Evolutionary conservation across 129 eudicot genomes (phyloP), one percentile per base, ranked within the genome.

Genomic region (Gnaphalium uliginosum): DNA sequence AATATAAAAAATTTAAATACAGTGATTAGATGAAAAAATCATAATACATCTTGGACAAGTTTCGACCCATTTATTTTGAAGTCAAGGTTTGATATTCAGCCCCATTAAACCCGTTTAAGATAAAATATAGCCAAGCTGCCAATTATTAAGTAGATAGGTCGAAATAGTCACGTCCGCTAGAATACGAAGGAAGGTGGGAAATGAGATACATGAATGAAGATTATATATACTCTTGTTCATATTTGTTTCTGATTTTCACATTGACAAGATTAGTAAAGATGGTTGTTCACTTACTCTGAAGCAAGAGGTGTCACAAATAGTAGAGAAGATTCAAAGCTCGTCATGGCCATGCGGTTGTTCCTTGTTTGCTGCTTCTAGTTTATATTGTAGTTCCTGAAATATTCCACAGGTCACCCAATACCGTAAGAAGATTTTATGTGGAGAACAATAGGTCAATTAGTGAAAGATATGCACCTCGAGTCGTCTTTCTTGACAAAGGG

Each of bases 341-440:
- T 94, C 97, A 6, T 85, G 99, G 41, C 75, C 83, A 54, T 73
- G 85, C 0, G 93, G 96, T 71, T 83, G 90, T 67, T 87, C 82
- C 63, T 78, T 85, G 86, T 85, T 89, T 86, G 87, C 63, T 70
- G 71, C 50, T 24, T 89, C 97, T 81, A 94, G 83, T 82, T 94
- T 94, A 13, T 81, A 87, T 91, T 94, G 84, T 69, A 94, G 87
- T 79, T 94, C 97, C 99, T 94, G 71, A 23, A 29, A 71, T 43
- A 80, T 51, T 66, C 22, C 14, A 27, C 33, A 22, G 1, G 37
- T 11, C 69, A 77, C 26, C 30, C 66, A 46, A 71, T 32, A 66
- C 25, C 27, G 66, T 82, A 30, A 69, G 41, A 63, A 75, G 71
- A 39, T 72, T 30, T 35, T 4, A 6, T 24, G 53, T 14, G 65